Base-by-base conservation (phyloP, 2,329 filamentous ascomycete genomes). In the Rachicladosporium sp. region DNA sequence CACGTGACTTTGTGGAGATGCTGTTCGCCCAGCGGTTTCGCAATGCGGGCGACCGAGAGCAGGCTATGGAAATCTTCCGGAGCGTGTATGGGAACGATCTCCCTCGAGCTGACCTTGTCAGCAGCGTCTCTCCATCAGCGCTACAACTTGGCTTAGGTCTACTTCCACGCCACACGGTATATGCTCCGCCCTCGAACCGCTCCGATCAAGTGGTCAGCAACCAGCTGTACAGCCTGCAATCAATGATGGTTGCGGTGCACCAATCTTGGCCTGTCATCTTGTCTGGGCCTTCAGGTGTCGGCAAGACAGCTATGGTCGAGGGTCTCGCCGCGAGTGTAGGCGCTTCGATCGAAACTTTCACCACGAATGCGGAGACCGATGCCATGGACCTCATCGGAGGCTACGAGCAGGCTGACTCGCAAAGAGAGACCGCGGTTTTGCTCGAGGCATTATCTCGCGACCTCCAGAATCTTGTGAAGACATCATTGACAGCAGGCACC, bases 361-460 rank as follows among this genome's bases (percentile, higher is more conserved):
- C 88, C 1, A 77, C 98, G 63, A 98, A 94, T 56, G 81, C 88
- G 5, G 93, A 98, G 52, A 83, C 94, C 33, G 91, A 98, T 59
- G 88, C 89, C 1, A 94, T 94, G 78, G 91, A 98, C 61, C 75
- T 98, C 41, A 85, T 98, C 41, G 91, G 91, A 53, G 91, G 91
- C 0, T 98, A 94, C 55, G 91, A 98, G 59, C 91, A 98, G 61
- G 79, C 85, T 11, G 91, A 98, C 56, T 78, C 84, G 13, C 70
- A 82, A 37, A 74, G 89, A 40, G 44, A 50, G 33, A 36, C 29
- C 6, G 29, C 45, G 7, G 42, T 48, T 19, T 44, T 46, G 31
- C 35, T 52, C 6, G 41, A 42, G 9, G 30, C 46, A n/a, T 36
- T 54, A 33, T 46, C 44, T 10, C 33, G 29, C 8, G 32, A 37